Conservation (phyloP, 139 green algal species). For the Haematococcus sp. region DNA sequence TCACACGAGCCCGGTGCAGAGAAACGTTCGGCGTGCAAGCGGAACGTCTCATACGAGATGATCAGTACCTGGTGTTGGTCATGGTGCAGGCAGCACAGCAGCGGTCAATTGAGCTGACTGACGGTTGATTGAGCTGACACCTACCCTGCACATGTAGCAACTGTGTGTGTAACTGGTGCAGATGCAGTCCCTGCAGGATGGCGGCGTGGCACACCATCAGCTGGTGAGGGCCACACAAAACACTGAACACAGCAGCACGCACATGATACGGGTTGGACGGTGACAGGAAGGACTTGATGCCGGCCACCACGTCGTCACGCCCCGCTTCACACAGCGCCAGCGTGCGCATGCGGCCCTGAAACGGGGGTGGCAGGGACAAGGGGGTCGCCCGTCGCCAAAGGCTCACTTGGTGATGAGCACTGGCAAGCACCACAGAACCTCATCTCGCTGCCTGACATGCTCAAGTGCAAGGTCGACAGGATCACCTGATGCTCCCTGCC, state of each 20-base stretch:
- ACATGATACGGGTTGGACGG: slow-evolving; percentile 53
- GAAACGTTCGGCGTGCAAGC: slow-evolving; percentile 81
- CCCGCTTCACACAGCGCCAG: slow-evolving; percentile 86
- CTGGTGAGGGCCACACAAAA: no score
- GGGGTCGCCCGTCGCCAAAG: not conserved
- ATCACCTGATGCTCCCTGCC: no score
- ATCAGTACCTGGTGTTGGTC: slow-evolving; percentile 71
- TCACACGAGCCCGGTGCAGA: slow-evolving; percentile 65
- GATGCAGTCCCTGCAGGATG: no score
- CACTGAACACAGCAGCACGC: not conserved
- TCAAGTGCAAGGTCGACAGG: no score
- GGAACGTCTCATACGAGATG: slow-evolving; percentile 98
- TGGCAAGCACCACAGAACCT: no score
- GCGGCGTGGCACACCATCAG: no score
- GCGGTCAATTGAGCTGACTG: no score
- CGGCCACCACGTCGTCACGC: slow-evolving; percentile 81
- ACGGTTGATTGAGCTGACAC: no score
- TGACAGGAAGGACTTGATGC: slow-evolving; percentile 74
- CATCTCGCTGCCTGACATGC: no score
- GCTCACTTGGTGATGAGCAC: not conserved
- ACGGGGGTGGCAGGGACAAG: not conserved
- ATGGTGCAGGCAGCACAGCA: not conserved
- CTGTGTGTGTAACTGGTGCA: not conserved
- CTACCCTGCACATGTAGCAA: not conserved
- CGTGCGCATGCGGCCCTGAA: slow-evolving; percentile 70